Conservation (phyloP, 2,329 filamentous ascomycete genomes). For the Macrophomina phaseolina region DNA sequence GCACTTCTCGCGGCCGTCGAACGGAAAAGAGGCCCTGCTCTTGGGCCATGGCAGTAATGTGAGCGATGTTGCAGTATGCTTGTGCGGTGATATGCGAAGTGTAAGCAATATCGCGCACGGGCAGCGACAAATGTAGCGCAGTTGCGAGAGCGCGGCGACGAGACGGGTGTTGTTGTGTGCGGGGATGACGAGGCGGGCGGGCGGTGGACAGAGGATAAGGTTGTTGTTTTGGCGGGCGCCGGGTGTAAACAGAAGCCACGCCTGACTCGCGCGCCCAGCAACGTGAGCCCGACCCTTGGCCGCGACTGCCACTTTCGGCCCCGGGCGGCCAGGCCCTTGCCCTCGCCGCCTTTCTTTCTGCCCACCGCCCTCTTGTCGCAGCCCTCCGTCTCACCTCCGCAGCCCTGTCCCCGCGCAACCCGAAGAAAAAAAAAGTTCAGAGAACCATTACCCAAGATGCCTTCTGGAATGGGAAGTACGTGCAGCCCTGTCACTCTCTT, state of each 20-base stretch:
- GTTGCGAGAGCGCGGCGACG: background rate
- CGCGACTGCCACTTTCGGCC: background rate
- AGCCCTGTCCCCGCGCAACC: background rate
- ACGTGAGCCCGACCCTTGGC: no score
- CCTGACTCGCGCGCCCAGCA: background rate
- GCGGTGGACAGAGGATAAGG: background rate
- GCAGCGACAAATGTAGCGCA: background rate
- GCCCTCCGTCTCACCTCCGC: conserved; percentile 20
- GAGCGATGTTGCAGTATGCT: background rate
- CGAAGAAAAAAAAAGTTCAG: conserved; percentile 13
- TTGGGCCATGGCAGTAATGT: conserved; percentile 71
- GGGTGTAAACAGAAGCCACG: conserved; percentile 15
- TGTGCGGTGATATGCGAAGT: background rate
- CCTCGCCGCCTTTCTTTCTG: conserved; percentile 28
- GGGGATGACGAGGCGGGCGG: background rate
- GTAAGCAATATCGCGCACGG: background rate
- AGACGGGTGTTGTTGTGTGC: conserved; percentile 1
- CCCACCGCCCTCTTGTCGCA: conserved; percentile 24
- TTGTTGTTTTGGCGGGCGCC: background rate
- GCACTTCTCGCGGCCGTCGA: conserved; percentile 87
- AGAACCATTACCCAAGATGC: conserved; percentile 45
- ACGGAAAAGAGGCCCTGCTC: conserved; percentile 89
- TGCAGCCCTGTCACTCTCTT: conserved; percentile 25
- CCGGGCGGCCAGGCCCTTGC: conserved; percentile 17
- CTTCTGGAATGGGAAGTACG: conserved; percentile 58